Evolutionary conservation across 169 alveolate species (phyloP).

Genomic region (Plasmodium adleri): DNA sequence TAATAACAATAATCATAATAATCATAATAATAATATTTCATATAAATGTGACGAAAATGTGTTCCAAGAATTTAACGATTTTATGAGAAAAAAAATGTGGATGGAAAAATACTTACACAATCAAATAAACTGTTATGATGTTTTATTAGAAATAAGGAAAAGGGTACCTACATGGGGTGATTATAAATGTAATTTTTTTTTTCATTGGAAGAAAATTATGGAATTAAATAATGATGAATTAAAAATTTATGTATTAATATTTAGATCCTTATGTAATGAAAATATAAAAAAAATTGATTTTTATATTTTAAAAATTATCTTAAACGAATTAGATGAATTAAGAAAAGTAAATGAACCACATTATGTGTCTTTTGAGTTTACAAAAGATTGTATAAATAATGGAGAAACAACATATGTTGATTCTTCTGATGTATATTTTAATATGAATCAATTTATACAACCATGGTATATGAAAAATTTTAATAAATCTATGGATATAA

Average conservation of each 20-base stretch:
- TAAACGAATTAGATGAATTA: conserved; percentile 59
- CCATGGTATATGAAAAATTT: conserved; percentile 38
- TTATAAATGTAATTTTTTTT: conserved; percentile 79
- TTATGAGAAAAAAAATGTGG: conserved; percentile 31
- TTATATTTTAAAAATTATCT: conserved; percentile 44
- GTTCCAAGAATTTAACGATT: conserved; percentile 11
- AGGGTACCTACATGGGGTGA: conserved; percentile 87
- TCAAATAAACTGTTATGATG: conserved; percentile 83
- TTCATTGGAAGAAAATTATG: conserved; percentile 83
- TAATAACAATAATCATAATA: not conserved
- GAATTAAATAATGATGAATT: conserved; percentile 66
- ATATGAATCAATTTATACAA: conserved; percentile 57
- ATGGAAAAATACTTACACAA: conserved; percentile 74
- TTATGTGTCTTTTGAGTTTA: conserved; percentile 29
- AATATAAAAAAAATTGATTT: conserved; percentile 40
- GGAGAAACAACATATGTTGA: not conserved
- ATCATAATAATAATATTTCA: too few species aligned
- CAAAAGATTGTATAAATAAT: conserved; percentile 32
- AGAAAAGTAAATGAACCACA: conserved; percentile 70
- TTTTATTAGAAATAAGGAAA: conserved; percentile 82
- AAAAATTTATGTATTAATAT: conserved; percentile 59
- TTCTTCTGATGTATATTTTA: conserved; percentile 28
- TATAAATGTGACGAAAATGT: not conserved
- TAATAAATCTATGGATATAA: conserved; percentile 64
- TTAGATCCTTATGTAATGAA: conserved; percentile 42